These are phyloP conservation scores for Starmera quercuum DNA, from an alignment of 805 yeast species.

Conservation along the genomic window DNA sequence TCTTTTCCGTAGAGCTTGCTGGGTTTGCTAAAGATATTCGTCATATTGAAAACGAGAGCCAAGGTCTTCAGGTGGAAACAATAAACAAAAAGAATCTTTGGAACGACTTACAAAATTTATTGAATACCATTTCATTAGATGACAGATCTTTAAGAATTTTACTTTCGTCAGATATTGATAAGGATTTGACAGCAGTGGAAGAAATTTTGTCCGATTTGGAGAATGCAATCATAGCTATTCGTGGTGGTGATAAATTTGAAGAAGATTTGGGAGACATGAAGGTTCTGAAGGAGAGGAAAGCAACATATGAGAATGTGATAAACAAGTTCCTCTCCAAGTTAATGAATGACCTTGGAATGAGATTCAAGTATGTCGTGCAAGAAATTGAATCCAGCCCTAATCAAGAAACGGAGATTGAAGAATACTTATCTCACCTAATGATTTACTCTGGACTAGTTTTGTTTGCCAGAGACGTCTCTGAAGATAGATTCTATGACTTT, in stretches of 20 bases:
- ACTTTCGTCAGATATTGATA: slow-evolving; percentile 39
- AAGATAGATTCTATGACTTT: slow-evolving; percentile 35
- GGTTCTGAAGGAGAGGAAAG: slow-evolving; percentile 62
- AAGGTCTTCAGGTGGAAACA: slow-evolving; percentile 77
- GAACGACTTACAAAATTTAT: slow-evolving; percentile 59
- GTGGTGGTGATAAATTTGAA: slow-evolving; percentile 34
- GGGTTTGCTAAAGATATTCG: slow-evolving; percentile 62
- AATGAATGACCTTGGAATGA: slow-evolving; percentile 31
- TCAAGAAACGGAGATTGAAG: slow-evolving; percentile 11
- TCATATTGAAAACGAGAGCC: slow-evolving; percentile 64
- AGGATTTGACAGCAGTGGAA: slow-evolving; percentile 46
- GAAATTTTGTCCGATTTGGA: slow-evolving; percentile 44
- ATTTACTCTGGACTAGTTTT: slow-evolving; percentile 42
- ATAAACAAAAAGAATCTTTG: slow-evolving; percentile 73
- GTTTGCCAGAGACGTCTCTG: slow-evolving; percentile 53
- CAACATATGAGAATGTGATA: slow-evolving; percentile 50
- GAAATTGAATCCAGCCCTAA: slow-evolving; percentile 23
- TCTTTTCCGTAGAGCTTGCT: slow-evolving; percentile 53
- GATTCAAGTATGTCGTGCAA: slow-evolving; percentile 31
- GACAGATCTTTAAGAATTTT: slow-evolving; percentile 43
- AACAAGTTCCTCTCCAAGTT: slow-evolving; percentile 41
- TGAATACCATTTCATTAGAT: slow-evolving; percentile 64
- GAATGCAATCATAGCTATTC: slow-evolving; percentile 58
- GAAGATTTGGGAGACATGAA: slow-evolving; percentile 52
- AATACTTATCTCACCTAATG: slow-evolving; percentile 28